Base-by-base conservation (phyloP, 2,329 filamentous ascomycete genomes). In the Colletotrichum scovillei region DNA sequence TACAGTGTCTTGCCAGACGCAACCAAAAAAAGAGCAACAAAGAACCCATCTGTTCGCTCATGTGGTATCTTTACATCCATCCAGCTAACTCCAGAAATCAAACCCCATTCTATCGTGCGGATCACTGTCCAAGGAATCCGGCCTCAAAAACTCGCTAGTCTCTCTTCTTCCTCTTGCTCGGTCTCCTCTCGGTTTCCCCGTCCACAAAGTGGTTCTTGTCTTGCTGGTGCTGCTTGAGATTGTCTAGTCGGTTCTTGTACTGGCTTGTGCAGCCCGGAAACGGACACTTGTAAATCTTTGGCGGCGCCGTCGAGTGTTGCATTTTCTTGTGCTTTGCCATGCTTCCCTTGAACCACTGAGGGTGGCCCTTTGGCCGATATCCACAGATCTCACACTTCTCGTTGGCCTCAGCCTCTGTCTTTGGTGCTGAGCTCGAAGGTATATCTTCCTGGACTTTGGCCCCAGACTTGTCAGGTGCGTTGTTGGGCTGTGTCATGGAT, bases 281-380 rank as follows among this genome's bases (percentile, higher is more conserved):
- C 3, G 85, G 84, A 74, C 88, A 90, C 72, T 83, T 83, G 79
- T 87, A 90, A 57, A 89, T 88, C 73, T 83, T 82, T 8, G 87
- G 86, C 46, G 86, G 86, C 3, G 81, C 83, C 14, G 80, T 80
- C 63, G 86, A 85, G 79, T 90, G 88, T 78, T 88, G 86, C 72
- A 87, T 81, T 78, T 87, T 88, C 81, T 84, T 88, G 78, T 90
- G 88, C 79, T 90, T 90, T 62, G 87, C 85, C 88, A 90, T 89
- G 78, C 87, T 89, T 6, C 88, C 88, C 57, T 85, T 86, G 77
- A 90, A 90, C 88, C 88, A 90, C 71, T 86, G 84, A n/a, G 88
- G 88, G 62, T 88, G 84, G 4, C 88, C 88, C 74, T 87, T 88
- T 1, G 88, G 88, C 11, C 87, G 83, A 79, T 90, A 90, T 3